Percentiles rank a stretch among this genome's conserved stretches.
Conservation (phyloP, 2,329 filamentous ascomycete species). For the Aureobasidium leucospermi region DNA sequence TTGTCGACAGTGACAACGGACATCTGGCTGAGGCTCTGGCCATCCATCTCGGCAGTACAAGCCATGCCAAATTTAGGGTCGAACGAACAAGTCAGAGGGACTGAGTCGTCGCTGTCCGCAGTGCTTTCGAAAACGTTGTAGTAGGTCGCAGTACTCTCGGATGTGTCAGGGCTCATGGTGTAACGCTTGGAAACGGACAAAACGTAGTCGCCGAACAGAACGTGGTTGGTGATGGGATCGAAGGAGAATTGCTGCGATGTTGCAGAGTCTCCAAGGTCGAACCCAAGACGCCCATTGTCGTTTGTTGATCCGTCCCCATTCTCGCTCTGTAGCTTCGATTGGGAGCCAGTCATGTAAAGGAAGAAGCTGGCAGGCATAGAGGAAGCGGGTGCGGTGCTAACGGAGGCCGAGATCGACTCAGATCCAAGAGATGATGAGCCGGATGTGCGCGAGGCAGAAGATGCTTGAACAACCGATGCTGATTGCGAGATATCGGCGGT, state of each 20-base stretch:
- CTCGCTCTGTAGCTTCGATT: background rate
- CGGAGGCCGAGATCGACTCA: background rate
- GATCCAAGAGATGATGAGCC: background rate
- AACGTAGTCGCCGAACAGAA: background rate
- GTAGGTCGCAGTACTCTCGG: background rate
- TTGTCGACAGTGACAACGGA: background rate
- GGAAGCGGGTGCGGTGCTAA: background rate
- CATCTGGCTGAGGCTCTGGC: background rate
- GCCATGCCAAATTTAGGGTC: background rate
- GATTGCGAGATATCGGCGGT: background rate
- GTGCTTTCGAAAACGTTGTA: constrained; percentile 7
- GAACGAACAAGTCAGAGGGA: background rate
- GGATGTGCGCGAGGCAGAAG: background rate
- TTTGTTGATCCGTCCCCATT: background rate
- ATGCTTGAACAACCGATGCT: background rate
- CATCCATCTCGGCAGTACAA: background rate
- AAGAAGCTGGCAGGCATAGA: background rate
- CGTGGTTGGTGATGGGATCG: background rate
- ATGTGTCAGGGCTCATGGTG: background rate
- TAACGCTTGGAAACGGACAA: background rate
- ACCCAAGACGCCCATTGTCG: background rate
- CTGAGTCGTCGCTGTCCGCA: background rate
- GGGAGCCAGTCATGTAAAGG: background rate
- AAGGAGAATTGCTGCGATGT: background rate
- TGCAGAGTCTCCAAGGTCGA: background rate